These are phyloP conservation scores for Boletus hoseneyae DNA, from an alignment of 1,284 basidiomycete genomes.

Conservation along the genomic window DNA sequence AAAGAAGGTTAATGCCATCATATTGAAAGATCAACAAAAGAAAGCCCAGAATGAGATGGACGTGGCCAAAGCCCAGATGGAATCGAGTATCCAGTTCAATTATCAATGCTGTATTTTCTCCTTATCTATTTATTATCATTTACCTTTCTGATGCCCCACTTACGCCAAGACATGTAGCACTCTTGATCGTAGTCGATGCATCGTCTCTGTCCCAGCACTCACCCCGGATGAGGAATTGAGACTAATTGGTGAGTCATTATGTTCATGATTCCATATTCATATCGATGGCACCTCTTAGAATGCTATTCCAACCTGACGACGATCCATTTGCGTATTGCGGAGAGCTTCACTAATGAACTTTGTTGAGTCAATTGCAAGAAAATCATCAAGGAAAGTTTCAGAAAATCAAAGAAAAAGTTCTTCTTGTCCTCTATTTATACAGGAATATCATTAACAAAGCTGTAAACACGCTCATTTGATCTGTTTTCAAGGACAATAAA, in stretches of 20 bases:
- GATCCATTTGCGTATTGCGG: constrained; percentile 19
- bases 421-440: constrained; percentile 18
- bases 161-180: constrained; percentile 11
- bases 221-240: constrained; percentile 17
- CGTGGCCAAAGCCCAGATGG: constrained; percentile 8
- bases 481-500: constrained; percentile 18
- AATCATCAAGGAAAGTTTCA: constrained; percentile 20
- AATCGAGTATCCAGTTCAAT: constrained; percentile 27
- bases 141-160: not conserved
- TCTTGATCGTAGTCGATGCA: constrained; percentile 20
- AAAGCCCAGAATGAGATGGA: constrained; percentile 13
- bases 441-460: constrained; percentile 13
- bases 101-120: constrained; percentile 23
- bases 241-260: constrained; percentile 11
- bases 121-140: constrained; percentile 28
- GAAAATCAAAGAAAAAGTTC: constrained; percentile 26
- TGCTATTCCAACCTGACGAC: constrained; percentile 19
- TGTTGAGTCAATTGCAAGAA: constrained; percentile 16
- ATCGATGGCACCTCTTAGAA: constrained; percentile 7
- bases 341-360: constrained; percentile 22
- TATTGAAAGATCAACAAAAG: constrained; percentile 14
- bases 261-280: not conserved
- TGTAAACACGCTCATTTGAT: constrained; percentile 10
- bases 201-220: constrained; percentile 13
- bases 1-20: constrained; percentile 16